These are phyloP conservation scores for Eucalyptus regnans DNA, from an alignment of 345 rosid species.

Conservation along the genomic window DNA sequence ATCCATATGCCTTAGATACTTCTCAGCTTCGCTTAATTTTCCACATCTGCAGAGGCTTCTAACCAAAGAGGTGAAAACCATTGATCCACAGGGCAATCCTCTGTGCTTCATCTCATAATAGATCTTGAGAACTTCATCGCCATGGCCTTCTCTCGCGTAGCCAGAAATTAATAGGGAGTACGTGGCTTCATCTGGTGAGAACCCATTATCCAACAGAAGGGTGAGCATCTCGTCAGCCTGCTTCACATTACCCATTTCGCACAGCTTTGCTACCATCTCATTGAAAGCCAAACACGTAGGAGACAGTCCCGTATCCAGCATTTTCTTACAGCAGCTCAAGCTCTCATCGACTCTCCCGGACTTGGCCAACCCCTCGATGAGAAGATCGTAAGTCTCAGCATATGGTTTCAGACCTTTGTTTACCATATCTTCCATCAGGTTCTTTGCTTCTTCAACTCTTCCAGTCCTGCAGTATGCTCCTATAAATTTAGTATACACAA, in stretches of 20 bases:
- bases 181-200: constrained; percentile 31
- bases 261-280: constrained; percentile 30
- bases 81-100: constrained; percentile 22
- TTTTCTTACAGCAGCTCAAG: constrained; percentile 27
- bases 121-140: constrained; percentile 52
- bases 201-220: constrained; percentile 38
- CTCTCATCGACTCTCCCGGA: constrained; percentile 31
- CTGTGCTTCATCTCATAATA: constrained; percentile 62
- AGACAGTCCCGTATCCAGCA: constrained; percentile 30
- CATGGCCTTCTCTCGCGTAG: constrained; percentile 20
- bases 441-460: constrained; percentile 30
- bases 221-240: constrained; percentile 37
- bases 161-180: constrained; percentile 39
- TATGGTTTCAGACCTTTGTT: constrained; percentile 35
- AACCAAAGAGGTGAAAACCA: constrained; percentile 26
- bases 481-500: constrained; percentile 43
- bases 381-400: constrained; percentile 35
- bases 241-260: constrained; percentile 20
- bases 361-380: constrained; percentile 41
- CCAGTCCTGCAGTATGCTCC: constrained; percentile 28
- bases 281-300: constrained; percentile 46
- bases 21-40: constrained; percentile 40
- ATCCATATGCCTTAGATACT: constrained; percentile 34
- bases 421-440: constrained; percentile 44
- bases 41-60: constrained; percentile 33